Evolutionary conservation across 73 alveolate species (phyloP).

Genomic region (Paramecium primaurelia): DNA sequence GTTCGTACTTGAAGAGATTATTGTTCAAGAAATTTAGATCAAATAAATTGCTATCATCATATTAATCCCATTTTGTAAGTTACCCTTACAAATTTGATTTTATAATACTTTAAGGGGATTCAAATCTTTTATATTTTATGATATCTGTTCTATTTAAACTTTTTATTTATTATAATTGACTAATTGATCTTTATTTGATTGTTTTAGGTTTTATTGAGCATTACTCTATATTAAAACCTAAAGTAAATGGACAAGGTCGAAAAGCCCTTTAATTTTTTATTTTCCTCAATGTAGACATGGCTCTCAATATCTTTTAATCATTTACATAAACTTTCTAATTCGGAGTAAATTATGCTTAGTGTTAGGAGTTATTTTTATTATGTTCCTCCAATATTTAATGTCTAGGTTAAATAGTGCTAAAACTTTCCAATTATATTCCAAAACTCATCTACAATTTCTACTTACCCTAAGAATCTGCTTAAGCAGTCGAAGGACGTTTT

Average conservation of each 20-base stretch:
- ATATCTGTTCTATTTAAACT: neutral
- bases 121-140: neutral
- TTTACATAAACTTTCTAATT: neutral
- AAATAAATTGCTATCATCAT: neutral
- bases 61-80: neutral
- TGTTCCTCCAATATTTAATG: neutral
- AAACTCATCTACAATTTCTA: neutral
- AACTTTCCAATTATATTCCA: neutral
- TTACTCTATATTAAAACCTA: neutral
- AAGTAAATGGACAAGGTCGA: neutral
- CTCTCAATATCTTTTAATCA: neutral
- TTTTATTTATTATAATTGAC: neutral
- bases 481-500: neutral
- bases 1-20: slow-evolving; percentile 15
- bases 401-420: neutral
- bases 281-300: neutral
- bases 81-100: neutral
- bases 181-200: neutral
- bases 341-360: neutral
- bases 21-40: slow-evolving; percentile 12
- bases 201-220: neutral
- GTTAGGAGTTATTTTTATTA: neutral
- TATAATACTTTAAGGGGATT: neutral
- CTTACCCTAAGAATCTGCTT: neutral
- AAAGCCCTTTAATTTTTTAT: neutral